These are phyloP conservation scores for Arabis hirsuta DNA, from an alignment of 345 rosid genomes.

Conservation along the genomic window DNA sequence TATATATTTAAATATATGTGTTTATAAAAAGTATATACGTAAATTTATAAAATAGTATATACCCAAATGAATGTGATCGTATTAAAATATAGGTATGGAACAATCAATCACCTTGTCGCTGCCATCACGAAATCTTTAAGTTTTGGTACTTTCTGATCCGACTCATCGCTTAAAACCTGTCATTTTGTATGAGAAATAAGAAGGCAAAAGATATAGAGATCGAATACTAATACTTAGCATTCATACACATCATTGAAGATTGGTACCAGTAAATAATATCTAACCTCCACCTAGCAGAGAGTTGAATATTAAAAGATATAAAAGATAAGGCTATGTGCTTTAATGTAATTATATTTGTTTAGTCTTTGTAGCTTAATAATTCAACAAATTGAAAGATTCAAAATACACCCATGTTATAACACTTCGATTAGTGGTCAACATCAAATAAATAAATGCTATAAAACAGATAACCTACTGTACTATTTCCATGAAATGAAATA, in stretches of 20 bases:
- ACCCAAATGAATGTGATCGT: not conserved
- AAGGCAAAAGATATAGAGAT: not conserved
- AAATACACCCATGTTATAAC: not conserved
- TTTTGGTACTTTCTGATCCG: slow-evolving; percentile 58
- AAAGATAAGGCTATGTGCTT: not conserved
- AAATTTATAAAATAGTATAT: not conserved
- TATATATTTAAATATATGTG: not conserved
- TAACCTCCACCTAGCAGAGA: not conserved
- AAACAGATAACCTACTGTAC: not conserved
- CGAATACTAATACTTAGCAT: not conserved
- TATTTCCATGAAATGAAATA: not conserved
- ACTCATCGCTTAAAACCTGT: slow-evolving; percentile 65
- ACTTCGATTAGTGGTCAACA: slow-evolving; percentile 6
- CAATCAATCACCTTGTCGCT: slow-evolving; percentile 73
- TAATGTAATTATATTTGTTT: not conserved
- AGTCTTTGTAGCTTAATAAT: not conserved
- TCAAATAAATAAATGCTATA: not conserved
- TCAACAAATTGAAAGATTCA: not conserved
- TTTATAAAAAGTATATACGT: not conserved
- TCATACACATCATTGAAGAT: slow-evolving; percentile 18
- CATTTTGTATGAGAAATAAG: not conserved
- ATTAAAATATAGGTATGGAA: not conserved
- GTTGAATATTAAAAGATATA: not conserved
- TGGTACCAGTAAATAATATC: not conserved
- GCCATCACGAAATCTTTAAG: slow-evolving; percentile 75